Evolutionary conservation across 2,329 filamentous ascomycete species (phyloP), one percentile per base, ranked within the genome.

Genomic region (Arthrinium puccinioides): DNA sequence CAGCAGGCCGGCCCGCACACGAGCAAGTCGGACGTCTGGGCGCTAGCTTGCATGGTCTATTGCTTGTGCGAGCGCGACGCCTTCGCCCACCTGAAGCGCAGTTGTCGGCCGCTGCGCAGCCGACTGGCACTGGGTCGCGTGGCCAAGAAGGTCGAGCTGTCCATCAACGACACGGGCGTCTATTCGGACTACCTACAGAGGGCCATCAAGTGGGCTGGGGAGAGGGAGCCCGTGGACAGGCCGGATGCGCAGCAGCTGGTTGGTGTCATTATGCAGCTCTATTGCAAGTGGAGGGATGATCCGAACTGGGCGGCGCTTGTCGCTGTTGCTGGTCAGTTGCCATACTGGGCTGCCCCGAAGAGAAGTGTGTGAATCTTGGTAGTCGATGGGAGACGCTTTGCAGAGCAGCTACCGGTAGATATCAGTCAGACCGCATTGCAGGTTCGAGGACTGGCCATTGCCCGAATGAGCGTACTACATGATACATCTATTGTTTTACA

Each of bases 171-270:
- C 26, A 16, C 25, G 6, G 27, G 21, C 20, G 5, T 36, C 10
- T 49, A 47, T 36, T 49, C 46, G 16, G 37, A 45, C 9, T 44
- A 46, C 37, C 37, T 49, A 16, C 38, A 38, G 18, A 23, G 37
- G 10, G 21, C 34, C 15, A 44, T 49, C 36, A 15, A 20, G 23
- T 47, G 39, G 41, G 46, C 41, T 7, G 46, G 26, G 16, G 25
- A 21, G n/a, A n/a, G 25, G 9, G 43, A 47, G 26, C 44, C 41
- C 9, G 10, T 1, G 6, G 13, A 34, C 6, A 31, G 46, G 16
- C 43, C 43, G 7, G 41, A 43, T 13, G 36, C 31, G 9, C 23
- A 20, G 34, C 14, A 32, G 26, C 32, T 47, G 9, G 25, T 45
- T 13, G 13, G 25, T 10, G 30, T 28, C 13, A 16, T 42, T 15